Evolutionary conservation across 768 basidiomycete genomes (phyloP).

Genomic region (Kwoniella botswanensis): DNA sequence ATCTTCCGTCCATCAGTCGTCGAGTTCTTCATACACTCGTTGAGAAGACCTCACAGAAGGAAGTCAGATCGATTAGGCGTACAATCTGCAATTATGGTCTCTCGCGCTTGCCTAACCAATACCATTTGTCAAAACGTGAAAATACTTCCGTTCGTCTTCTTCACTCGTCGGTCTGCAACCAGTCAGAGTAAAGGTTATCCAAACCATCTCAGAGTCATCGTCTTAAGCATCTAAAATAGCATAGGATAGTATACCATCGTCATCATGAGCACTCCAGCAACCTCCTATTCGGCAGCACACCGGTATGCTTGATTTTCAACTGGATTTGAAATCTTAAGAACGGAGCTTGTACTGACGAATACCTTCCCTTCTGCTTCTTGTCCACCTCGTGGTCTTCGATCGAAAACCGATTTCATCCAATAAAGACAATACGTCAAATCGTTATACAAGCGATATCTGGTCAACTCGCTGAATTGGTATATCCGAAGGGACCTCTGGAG

Average conservation of each 20-base stretch:
- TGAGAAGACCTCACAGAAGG: too few relatives aligned
- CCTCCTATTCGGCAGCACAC: slow-evolving; percentile 44
- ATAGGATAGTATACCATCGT: background rate
- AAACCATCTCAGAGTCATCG: background rate
- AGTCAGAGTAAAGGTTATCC: slow-evolving; percentile 11
- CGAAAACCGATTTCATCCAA: too few relatives aligned
- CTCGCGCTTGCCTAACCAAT: background rate
- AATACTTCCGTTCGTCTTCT: background rate
- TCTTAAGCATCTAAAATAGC: background rate
- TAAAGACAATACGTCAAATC: slow-evolving; percentile 81
- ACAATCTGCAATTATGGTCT: background rate
- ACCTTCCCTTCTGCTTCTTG: background rate
- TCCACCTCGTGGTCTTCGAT: too few relatives aligned
- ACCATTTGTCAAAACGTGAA: background rate
- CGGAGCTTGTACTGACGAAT: background rate
- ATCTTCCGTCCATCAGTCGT: too few relatives aligned
- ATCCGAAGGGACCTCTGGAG: slow-evolving; percentile 86
- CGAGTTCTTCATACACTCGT: too few relatives aligned
- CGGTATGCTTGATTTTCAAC: slow-evolving; percentile 31
- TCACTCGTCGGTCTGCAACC: background rate
- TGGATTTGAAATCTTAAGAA: background rate
- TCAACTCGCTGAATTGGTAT: slow-evolving; percentile 88
- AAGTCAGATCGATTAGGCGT: background rate
- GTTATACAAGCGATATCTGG: slow-evolving; percentile 83
- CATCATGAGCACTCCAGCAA: slow-evolving; percentile 23